Evolutionary conservation across 331 rosid genomes (phyloP).

Genomic region (Phaseolus coccineus): DNA sequence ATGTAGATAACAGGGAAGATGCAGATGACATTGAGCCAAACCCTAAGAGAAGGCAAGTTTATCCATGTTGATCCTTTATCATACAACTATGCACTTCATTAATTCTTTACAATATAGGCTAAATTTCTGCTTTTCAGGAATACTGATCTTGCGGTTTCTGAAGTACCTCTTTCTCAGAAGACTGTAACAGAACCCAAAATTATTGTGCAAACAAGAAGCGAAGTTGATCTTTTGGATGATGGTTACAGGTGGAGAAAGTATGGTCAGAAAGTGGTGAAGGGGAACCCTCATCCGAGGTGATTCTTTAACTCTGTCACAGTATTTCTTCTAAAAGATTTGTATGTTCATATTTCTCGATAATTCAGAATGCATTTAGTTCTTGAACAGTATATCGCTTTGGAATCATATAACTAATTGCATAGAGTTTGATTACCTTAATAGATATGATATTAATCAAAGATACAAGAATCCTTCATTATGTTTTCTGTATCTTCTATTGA

Average conservation of each 20-base stretch:
- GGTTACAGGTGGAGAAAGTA: conserved; percentile 99
- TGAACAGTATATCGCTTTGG: neutral
- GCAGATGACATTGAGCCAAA: conserved; percentile 71
- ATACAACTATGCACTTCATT: conserved; percentile 4
- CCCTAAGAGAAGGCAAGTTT: conserved; percentile 85
- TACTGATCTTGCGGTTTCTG: conserved; percentile 63
- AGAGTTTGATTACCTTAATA: conserved; percentile 16
- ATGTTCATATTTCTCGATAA: conserved; percentile 23
- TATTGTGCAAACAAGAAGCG: conserved; percentile 95
- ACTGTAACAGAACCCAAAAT: conserved; percentile 94
- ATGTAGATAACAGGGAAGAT: conserved; percentile 65
- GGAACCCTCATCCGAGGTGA: conserved; percentile 98
- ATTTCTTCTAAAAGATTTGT: conserved; percentile 19
- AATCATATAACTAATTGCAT: conserved; percentile 29
- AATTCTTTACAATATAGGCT: conserved; percentile 31
- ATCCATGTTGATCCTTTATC: conserved; percentile 24
- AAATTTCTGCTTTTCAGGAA: conserved; percentile 64
- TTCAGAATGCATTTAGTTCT: neutral
- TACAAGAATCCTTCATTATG: neutral
- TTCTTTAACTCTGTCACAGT: conserved; percentile 26
- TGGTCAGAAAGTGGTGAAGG: conserved; percentile 98
- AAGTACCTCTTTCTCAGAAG: conserved; percentile 72
- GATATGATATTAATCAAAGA: conserved; percentile 18
- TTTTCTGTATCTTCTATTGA: conserved; percentile 32
- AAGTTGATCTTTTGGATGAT: conserved; percentile 96